phyloP scores from a whole-genome alignment of 495 filamentous ascomycete species.

The Lepidopterella palustris region DNA sequence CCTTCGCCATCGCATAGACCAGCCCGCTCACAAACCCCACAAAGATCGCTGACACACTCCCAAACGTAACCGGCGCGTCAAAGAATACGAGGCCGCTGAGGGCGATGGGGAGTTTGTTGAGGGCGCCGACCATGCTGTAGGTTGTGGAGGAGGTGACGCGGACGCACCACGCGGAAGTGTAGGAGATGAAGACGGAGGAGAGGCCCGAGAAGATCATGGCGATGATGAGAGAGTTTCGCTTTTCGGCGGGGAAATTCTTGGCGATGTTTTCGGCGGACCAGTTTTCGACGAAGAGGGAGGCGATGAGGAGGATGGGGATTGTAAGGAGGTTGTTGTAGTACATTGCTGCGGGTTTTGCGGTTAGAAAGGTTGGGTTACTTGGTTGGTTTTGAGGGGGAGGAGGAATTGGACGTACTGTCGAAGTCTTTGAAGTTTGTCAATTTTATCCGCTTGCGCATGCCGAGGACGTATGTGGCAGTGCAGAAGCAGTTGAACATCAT shows the following conservation, averaged over 20 bases:
- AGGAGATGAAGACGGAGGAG: slow-evolving; percentile 95
- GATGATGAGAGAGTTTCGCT: slow-evolving; percentile 62
- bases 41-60: slow-evolving; percentile 78
- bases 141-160: slow-evolving; percentile 94
- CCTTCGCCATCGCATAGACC: slow-evolving; percentile 87
- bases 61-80: slow-evolving; percentile 86
- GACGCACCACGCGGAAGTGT: slow-evolving; percentile 97
- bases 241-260: slow-evolving; percentile 77
- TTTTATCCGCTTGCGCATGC: slow-evolving; percentile 98
- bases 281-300: slow-evolving; percentile 79
- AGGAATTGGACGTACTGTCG: slow-evolving; percentile 70
- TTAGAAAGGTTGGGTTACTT: too few species aligned
- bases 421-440: slow-evolving; percentile 99
- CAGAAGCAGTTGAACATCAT: slow-evolving; percentile 97
- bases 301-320: slow-evolving; percentile 81
- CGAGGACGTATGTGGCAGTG: slow-evolving; percentile 80
- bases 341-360: too few species aligned
- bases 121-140: slow-evolving; percentile 94
- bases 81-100: slow-evolving; percentile 90
- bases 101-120: slow-evolving; percentile 97
- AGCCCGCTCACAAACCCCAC: slow-evolving; percentile 88
- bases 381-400: background rate
- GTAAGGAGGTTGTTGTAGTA: slow-evolving; percentile 99
- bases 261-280: slow-evolving; percentile 81
- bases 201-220: slow-evolving; percentile 94